phyloP scores from a whole-genome alignment of 2,329 filamentous ascomycete species.

The Aureobasidium sp. region DNA sequence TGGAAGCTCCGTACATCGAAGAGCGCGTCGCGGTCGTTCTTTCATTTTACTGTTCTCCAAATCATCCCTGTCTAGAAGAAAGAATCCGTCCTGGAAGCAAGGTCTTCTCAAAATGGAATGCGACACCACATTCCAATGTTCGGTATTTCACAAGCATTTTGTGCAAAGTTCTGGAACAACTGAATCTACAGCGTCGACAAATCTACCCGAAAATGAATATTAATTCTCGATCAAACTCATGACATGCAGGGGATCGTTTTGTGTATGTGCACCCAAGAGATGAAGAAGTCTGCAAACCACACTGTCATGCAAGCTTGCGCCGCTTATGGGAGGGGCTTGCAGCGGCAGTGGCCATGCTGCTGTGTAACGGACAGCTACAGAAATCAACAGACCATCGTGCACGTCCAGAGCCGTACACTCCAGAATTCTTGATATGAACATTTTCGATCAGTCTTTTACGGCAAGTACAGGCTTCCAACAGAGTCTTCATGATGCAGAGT shows the following conservation, averaged over 20 bases:
- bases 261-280: background rate
- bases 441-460: background rate
- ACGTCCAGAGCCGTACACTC: background rate
- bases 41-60: background rate
- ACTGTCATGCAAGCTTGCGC: background rate
- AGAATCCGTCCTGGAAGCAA: background rate
- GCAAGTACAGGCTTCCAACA: slow-evolving; percentile 7
- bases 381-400: background rate
- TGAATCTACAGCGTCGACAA: background rate
- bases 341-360: slow-evolving; percentile 5
- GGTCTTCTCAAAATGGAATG: background rate
- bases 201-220: background rate
- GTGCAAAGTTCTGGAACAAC: slow-evolving; percentile 1
- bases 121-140: slow-evolving; percentile 5
- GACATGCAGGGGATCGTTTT: slow-evolving; percentile 3
- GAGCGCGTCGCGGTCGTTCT: background rate
- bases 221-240: slow-evolving; percentile 1
- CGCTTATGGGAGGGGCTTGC: background rate
- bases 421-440: background rate
- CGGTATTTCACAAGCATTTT: background rate
- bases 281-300: slow-evolving; percentile 11
- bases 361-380: slow-evolving; percentile 2
- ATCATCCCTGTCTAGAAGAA: background rate
- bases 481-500: background rate
- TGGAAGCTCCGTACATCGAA: background rate